Evolutionary conservation across 2,329 filamentous ascomycete genomes (phyloP).

Genomic region (Trichoderma oligosporum): DNA sequence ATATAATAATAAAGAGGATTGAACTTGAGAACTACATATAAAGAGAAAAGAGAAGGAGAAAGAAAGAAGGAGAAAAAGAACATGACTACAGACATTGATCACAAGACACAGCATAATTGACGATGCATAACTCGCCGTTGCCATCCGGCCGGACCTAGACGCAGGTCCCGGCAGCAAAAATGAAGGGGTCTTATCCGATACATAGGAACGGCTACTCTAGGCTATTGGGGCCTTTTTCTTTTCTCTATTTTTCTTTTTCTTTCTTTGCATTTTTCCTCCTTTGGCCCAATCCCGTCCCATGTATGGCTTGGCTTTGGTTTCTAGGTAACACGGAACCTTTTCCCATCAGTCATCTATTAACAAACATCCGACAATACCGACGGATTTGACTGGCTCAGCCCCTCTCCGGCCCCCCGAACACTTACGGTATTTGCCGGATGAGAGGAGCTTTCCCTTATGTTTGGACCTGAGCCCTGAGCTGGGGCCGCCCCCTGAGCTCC

Average conservation of each 20-base stretch:
- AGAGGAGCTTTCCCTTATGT: conserved; percentile 12
- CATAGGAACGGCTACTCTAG: conserved; percentile 20
- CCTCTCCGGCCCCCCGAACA: no score
- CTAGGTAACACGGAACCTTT: background rate
- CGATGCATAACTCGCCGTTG: conserved; percentile 8
- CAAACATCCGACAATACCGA: conserved; percentile 19
- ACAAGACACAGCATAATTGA: conserved; percentile 11
- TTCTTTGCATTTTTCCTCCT: no score
- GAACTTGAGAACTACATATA: no score
- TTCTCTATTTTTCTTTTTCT: no score
- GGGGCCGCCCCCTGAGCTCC: background rate
- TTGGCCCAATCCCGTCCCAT: no score
- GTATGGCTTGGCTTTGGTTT: no score
- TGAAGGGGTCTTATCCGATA: background rate
- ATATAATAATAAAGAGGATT: no score
- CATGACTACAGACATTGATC: conserved; percentile 14
- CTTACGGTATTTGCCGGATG: conserved; percentile 11
- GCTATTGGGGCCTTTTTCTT: background rate
- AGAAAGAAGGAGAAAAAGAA: conserved; percentile 7
- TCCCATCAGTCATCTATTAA: background rate
- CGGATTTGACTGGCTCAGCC: background rate
- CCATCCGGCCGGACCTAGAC: conserved; percentile 10
- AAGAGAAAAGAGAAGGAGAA: conserved; percentile 10
- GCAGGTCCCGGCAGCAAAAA: background rate
- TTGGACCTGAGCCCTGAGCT: no score